phyloP scores from a whole-genome alignment of 106 monocot genomes.

The Phalaenopsis equestris region DNA sequence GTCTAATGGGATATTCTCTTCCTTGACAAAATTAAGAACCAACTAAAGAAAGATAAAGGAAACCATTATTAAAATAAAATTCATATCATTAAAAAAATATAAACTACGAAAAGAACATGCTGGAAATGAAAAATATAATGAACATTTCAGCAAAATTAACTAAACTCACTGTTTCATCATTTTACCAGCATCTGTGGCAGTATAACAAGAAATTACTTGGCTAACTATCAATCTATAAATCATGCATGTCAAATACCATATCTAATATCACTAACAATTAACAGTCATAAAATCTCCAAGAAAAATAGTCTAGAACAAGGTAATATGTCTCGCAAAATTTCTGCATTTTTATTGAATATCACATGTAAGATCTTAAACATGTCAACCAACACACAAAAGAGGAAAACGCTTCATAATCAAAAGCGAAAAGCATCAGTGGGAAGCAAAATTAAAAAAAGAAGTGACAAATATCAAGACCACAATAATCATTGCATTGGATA shows the following conservation, averaged over 20 bases:
- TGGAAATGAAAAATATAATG: neutral
- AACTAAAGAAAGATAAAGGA: slow-evolving; percentile 26
- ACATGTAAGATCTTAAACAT: too few species aligned
- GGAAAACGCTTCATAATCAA: too few species aligned
- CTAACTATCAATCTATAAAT: neutral
- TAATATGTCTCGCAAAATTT: too few species aligned
- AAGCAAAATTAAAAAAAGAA: too few species aligned
- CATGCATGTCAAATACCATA: neutral
- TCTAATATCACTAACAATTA: neutral
- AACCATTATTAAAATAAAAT: neutral
- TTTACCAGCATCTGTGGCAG: neutral
- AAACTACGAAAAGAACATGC: neutral
- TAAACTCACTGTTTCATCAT: neutral
- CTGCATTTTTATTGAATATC: too few species aligned
- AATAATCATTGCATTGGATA: neutral
- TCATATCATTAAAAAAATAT: neutral
- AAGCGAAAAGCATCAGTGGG: too few species aligned
- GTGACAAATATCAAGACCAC: neutral
- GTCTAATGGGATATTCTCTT: slow-evolving; percentile 60
- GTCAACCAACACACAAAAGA: too few species aligned
- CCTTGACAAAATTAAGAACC: slow-evolving; percentile 48
- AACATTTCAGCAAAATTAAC: neutral
- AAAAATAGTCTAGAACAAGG: too few species aligned
- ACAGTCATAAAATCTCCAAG: neutral
- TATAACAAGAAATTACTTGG: neutral